These are phyloP conservation scores for Paspalum notatum DNA, from an alignment of 176 grass and related monocot species.

Conservation along the genomic window DNA sequence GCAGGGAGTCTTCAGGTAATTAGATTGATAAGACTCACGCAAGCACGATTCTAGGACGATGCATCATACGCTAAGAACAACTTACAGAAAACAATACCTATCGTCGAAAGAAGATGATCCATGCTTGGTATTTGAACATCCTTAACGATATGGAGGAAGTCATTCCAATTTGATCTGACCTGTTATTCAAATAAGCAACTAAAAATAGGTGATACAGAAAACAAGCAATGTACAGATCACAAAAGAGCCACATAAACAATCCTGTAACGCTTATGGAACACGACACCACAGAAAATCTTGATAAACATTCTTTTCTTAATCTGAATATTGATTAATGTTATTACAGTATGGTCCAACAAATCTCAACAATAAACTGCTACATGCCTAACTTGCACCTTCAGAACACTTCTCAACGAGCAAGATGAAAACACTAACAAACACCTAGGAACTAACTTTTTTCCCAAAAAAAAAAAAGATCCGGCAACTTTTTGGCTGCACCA, in stretches of 20 bases:
- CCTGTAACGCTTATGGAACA: neutral
- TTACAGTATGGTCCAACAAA: neutral
- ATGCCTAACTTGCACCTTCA: neutral
- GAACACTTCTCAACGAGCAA: neutral
- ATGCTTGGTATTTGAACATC: conserved; percentile 59
- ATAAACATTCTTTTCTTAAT: neutral
- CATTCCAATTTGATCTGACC: conserved; percentile 82
- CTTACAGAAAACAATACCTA: conserved; percentile 61
- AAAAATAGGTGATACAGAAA: neutral
- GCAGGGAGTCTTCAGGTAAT: conserved; percentile 12
- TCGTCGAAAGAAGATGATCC: conserved; percentile 63
- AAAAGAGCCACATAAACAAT: neutral
- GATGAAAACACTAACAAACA: neutral
- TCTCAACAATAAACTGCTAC: conserved; percentile 1
- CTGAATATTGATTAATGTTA: neutral
- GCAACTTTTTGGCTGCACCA: conserved; percentile 10
- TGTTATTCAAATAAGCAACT: conserved; percentile 59
- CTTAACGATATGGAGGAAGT: conserved; percentile 70
- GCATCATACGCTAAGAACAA: neutral
- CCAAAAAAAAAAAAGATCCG: neutral
- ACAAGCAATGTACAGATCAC: conserved; percentile 8
- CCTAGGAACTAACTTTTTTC: neutral
- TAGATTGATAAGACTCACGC: conserved; percentile 4
- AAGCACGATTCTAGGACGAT: conserved; percentile 32
- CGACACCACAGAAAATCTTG: neutral